Conservation (phyloP, 2,329 filamentous ascomycete genomes). For the Xylaria sp. region DNA sequence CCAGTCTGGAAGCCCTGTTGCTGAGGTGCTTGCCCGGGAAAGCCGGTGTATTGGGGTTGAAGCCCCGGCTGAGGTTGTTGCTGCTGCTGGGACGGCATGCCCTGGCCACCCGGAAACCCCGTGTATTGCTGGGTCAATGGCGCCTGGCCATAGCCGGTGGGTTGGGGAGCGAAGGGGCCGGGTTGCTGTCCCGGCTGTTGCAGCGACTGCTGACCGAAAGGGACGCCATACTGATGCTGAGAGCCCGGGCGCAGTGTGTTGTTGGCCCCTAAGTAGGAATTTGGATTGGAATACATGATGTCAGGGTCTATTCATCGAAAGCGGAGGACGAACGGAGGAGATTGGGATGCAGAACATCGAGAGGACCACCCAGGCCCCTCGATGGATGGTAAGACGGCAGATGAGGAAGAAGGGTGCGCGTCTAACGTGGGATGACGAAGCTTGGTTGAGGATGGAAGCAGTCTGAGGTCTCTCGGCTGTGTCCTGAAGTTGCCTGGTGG, state of each 20-base stretch:
- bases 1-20: constrained; percentile 71
- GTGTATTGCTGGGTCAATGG: constrained; percentile 68
- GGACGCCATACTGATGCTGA: constrained; percentile 67
- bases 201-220: constrained; percentile 58
- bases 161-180: constrained; percentile 66
- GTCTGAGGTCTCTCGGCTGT: constrained; percentile 29
- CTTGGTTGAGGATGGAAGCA: constrained; percentile 29
- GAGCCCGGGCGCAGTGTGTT: constrained; percentile 77
- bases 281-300: constrained; percentile 89
- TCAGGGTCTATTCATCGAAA: constrained; percentile 29
- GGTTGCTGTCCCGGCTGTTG: constrained; percentile 62
- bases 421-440: constrained; percentile 40
- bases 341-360: constrained; percentile 25
- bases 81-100: constrained; percentile 54
- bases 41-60: constrained; percentile 61
- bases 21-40: constrained; percentile 56
- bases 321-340: not conserved
- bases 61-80: constrained; percentile 51
- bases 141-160: constrained; percentile 68
- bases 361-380: constrained; percentile 42
- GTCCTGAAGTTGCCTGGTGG: constrained; percentile 35
- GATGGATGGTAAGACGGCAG: constrained; percentile 37
- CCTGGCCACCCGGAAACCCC: constrained; percentile 66
- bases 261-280: constrained; percentile 82
- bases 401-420: constrained; percentile 27